phyloP scores from a whole-genome alignment of 352 stramenopile genomes.

The Globisporangium abappressorium region DNA sequence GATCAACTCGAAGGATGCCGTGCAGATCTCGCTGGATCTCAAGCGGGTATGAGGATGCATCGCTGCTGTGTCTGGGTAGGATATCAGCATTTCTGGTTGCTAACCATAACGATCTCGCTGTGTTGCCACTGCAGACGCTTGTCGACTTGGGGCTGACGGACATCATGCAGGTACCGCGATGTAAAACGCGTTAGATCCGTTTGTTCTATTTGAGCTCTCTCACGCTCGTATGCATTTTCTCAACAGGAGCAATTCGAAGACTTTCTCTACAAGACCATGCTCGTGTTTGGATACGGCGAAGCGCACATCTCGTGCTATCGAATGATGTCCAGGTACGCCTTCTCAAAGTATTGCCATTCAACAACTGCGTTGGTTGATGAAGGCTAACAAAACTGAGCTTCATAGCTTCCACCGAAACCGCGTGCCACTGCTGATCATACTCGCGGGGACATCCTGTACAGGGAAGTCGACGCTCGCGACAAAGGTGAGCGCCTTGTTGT shows the following conservation, averaged over 20 bases:
- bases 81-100: neutral
- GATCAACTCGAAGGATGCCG: constrained; percentile 83
- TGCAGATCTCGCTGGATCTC: constrained; percentile 87
- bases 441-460: constrained; percentile 78
- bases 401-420: constrained; percentile 80
- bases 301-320: constrained; percentile 80
- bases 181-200: too few relatives aligned
- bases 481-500: constrained; percentile 40
- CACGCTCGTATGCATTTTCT: neutral
- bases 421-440: constrained; percentile 80
- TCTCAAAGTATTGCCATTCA: neutral
- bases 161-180: constrained; percentile 59
- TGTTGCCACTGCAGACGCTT: constrained; percentile 49
- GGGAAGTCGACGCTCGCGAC: constrained; percentile 86
- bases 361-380: neutral
- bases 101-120: neutral
- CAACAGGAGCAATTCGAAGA: constrained; percentile 85
- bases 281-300: constrained; percentile 86
- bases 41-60: constrained; percentile 52
- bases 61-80: neutral
- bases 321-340: constrained; percentile 82
- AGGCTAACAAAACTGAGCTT: neutral
- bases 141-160: constrained; percentile 83
- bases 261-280: constrained; percentile 90
- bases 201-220: neutral